Evolutionary conservation across 1,139 yeast genomes (phyloP), one percentile per base, ranked within the genome.

Genomic region (Pichia sp.): DNA sequence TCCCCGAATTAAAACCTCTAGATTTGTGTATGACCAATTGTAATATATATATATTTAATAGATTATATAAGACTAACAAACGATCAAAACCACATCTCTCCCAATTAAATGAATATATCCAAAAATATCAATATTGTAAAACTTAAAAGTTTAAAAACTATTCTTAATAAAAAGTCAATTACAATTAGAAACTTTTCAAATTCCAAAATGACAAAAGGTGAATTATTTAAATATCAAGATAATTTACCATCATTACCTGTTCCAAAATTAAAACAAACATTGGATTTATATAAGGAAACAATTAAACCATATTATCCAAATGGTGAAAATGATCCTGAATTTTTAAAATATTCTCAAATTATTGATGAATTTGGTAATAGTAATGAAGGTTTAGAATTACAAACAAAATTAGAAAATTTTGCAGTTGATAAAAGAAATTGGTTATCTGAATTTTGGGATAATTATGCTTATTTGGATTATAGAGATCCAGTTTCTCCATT

Each of bases 391-490:
- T 72, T 72, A 43, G 68, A 68, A 37, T 75, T 92, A 55, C 97
- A 92, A 65, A 57, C 71, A 49, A 77, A 92, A 56, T 75, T 92
- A 49, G 64, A 69, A 40, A 71, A 75, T 32, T 79, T 79, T 58
- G 83, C 94, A 39, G 61, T 69, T 39, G 69, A 64, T 49, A 71
- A 67, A 47, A 83, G 87, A 64, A 92, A 92, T 68, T 92, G 98
- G 98, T 76, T 92, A 62, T 80, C 87, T 48, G 85, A 80, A 53
- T 88, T 85, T 76, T 92, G 98, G 98, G 96, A 90, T 66, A 86
- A 86, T 61, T 88, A 85, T 59, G 96, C 97, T 34, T 92, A 92
- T 68, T 73, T 92, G 73, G 81, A 86, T 39, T 89, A 88, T 70
- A 79, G 95, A 58, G 97, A 88, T 66, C 96, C 97, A 0, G 87